These are phyloP conservation scores for Avena sativa DNA, from an alignment of 176 grass and related monocot genomes.

Conservation along the genomic window DNA sequence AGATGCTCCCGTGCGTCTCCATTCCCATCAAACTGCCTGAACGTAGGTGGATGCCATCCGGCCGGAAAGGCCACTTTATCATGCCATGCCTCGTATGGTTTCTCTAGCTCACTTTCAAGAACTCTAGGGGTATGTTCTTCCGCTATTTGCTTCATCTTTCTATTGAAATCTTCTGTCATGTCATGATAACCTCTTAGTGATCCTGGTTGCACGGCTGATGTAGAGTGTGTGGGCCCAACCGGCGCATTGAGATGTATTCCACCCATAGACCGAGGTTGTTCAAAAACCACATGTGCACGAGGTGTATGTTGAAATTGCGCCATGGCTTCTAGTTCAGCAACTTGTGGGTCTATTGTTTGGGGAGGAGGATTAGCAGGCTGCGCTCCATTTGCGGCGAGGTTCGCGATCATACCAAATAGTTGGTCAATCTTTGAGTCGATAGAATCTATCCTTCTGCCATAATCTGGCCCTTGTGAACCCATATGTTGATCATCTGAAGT, in stretches of 20 bases:
- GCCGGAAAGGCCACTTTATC: not conserved
- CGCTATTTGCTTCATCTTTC: conserved; percentile 15
- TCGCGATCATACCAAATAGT: too few species aligned
- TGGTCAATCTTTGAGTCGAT: too few species aligned
- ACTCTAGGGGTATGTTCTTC: not conserved
- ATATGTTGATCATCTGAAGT: too few species aligned
- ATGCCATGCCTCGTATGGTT: conserved; percentile 34
- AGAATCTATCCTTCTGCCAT: too few species aligned
- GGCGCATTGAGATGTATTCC: not conserved
- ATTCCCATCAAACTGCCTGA: not conserved
- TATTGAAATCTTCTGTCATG: not conserved
- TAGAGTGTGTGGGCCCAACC: too few species aligned
- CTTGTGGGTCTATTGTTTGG: not conserved
- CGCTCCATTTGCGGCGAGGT: not conserved
- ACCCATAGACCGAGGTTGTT: not conserved
- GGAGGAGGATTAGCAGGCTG: not conserved
- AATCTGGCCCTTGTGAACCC: too few species aligned
- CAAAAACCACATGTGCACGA: not conserved
- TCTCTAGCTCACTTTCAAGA: not conserved
- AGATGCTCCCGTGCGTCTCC: not conserved
- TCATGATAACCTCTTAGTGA: conserved; percentile 24
- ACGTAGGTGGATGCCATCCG: not conserved
- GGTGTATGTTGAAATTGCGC: not conserved
- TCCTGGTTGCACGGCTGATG: not conserved
- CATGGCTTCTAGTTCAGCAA: not conserved